Evolutionary conservation across 257 asterid species (phyloP).

Genomic region (Lantana camara): DNA sequence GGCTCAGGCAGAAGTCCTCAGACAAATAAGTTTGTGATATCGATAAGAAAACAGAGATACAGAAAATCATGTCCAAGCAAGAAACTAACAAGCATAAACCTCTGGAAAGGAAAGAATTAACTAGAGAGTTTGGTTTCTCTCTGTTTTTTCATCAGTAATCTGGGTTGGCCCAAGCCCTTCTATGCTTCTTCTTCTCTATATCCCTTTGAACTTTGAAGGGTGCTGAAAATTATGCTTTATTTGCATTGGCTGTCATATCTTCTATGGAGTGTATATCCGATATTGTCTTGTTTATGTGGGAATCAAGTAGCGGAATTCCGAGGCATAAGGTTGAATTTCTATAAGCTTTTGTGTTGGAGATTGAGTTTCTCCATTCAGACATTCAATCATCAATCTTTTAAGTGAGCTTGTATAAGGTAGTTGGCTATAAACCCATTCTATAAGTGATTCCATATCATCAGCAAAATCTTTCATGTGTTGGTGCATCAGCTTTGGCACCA

Average conservation of each 20-base stretch:
- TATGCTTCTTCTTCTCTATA: too few species aligned
- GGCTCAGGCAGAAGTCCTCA: too few species aligned
- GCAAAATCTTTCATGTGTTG: constrained; percentile 93
- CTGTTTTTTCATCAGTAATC: too few species aligned
- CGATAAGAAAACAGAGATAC: too few species aligned
- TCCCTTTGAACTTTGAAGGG: too few species aligned
- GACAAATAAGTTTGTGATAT: too few species aligned
- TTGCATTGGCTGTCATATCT: constrained; percentile 22
- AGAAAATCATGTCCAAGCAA: too few species aligned
- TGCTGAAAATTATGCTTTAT: too few species aligned
- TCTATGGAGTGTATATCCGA: constrained; percentile 26
- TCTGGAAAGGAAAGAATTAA: too few species aligned
- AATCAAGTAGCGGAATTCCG: constrained; percentile 80
- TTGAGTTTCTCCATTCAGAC: constrained; percentile 62
- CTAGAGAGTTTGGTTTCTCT: too few species aligned
- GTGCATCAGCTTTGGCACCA: constrained; percentile 79
- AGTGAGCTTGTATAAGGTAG: constrained; percentile 61
- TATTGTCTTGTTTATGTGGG: constrained; percentile 37
- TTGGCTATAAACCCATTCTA: constrained; percentile 97
- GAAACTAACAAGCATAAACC: constrained; percentile 2
- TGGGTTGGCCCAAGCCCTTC: too few species aligned
- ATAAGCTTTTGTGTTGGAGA: constrained; percentile 53
- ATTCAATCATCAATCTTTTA: constrained; percentile 78
- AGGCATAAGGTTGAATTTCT: constrained; percentile 68
- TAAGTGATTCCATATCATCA: constrained; percentile 79